Base-by-base conservation (phyloP, 768 basidiomycete genomes). In the Lanmaoa pseudosensibilis region DNA sequence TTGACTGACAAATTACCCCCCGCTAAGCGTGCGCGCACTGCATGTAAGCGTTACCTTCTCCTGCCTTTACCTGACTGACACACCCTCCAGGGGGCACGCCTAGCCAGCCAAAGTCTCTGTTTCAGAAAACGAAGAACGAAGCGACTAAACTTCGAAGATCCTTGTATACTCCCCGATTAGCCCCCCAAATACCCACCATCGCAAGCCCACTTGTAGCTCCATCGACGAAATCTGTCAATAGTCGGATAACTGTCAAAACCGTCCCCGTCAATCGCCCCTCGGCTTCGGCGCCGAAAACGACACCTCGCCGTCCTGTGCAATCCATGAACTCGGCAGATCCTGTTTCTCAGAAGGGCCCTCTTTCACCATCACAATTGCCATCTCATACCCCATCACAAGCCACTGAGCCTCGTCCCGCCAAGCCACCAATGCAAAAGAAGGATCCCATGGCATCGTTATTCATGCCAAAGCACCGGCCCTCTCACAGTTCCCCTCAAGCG, bases 101-200 rank as follows among this genome's bases (percentile, higher is more conserved):
- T n/a, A 59, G 54, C 50, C 76, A 74, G 38, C 84, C 87, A 21
- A 91, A 86, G 73, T 79, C 86, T 16, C 75, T 92, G 19, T 86
- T 93, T 62, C 87, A 92, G 75, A 91, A 88, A 73, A 85, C 89
- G 7, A 83, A 82, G 55, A 77, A 77, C 41, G 87, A 91, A 63
- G 85, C 88, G 12, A 84, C 81, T 27, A 87, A 83, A 69, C 71
- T 86, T 45, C 84, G 85, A 69, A 83, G 80, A 68, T 80, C 81
- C 32, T 73, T 90, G 62, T 86, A 83, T 63, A 74, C 73, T 45
- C 68, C 80, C 46, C 79, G 80, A 43, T 76, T 80, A 55, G 56
- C 84, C 33, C 83, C 83, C n/a, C 80, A 84, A 19, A 80, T 82
- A 79, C 37, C 66, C 27, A 50, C 71, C 44, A 59, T 72, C 48